Evolutionary conservation across 208 protist genomes (phyloP).

Genomic region (Crithidia sp.): DNA sequence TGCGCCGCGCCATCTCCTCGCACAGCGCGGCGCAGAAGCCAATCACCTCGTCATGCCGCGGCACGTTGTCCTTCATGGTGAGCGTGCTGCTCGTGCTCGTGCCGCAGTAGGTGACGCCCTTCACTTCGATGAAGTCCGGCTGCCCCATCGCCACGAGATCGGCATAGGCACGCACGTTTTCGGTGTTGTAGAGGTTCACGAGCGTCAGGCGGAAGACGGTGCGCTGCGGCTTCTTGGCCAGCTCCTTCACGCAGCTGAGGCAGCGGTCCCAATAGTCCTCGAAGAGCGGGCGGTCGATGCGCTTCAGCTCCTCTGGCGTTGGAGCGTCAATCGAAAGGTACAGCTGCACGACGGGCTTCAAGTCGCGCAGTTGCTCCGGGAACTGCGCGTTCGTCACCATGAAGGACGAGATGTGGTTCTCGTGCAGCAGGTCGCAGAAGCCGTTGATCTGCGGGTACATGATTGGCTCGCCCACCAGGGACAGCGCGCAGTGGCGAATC

Average conservation of each 20-base stretch:
- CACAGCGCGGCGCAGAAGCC: conserved; percentile 84
- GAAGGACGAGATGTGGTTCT: conserved; percentile 91
- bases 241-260: conserved; percentile 83
- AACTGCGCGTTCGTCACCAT: conserved; percentile 96
- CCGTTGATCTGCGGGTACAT: conserved; percentile 96
- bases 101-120: conserved; percentile 95
- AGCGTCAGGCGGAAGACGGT: conserved; percentile 97
- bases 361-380: conserved; percentile 75
- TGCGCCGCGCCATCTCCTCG: conserved; percentile 46
- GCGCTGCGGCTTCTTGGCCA: conserved; percentile 89
- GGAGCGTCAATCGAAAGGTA: conserved; percentile 95
- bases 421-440: conserved; percentile 88
- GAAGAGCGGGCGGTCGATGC: conserved; percentile 93
- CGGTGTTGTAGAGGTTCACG: conserved; percentile 94
- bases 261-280: conserved; percentile 96
- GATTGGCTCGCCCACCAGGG: conserved; percentile 96
- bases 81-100: conserved; percentile 83
- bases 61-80: conserved; percentile 94
- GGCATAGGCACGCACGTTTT: conserved; percentile 75
- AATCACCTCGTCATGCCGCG: conserved; percentile 94
- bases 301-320: conserved; percentile 89
- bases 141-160: conserved; percentile 89
- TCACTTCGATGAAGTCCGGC: conserved; percentile 96
- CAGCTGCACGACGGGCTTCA: conserved; percentile 93
- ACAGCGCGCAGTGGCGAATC: conserved; percentile 94